Evolutionary conservation across 2,329 filamentous ascomycete species (phyloP), one percentile per base, ranked within the genome.

Genomic region (Blastomyces gilchristii): DNA sequence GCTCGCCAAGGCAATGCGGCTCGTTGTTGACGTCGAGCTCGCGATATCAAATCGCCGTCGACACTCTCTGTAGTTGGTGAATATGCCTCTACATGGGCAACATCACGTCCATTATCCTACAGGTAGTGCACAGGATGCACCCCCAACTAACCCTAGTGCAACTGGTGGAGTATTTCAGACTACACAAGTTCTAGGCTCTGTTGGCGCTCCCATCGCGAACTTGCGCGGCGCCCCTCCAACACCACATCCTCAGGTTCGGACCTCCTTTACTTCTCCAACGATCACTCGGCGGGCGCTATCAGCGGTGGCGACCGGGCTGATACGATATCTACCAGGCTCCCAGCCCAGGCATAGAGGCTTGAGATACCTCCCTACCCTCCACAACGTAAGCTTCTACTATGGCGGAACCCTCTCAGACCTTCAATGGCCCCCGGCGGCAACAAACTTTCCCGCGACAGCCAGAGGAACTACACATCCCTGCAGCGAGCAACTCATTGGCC

Each of bases 381-480:
- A 65, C 66, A 57, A 64, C 67, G 25, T 61, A 59, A 63, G 67
- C 66, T 63, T 63, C 65, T 65, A 68, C 65, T 63, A 79, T 79
- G 77, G 73, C 76, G 64, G 79, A 78, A 7, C 75, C 77, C 64
- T 67, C 74, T 62, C 78, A 77, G 69, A 72, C 77, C 60, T 83
- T 78, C 72, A 81, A 83, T 64, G 77, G 78, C 57, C 76, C 80
- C 65, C 79, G 81, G 69, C 78, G 81, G 68, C 73, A 75, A 60
- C 75, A 79, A 63, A 73, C 77, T 31, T 77, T 79, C 66, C 75
- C 74, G 52, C 78, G 81, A 64, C 77, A 80, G 67, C 76, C 79
- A 60, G 83, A 86, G 68, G 83, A 85, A 71, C 76, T 84, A 68
- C 83, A 84, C 69, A 78, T 83, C 50, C 78, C 79, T 49, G 69